Evolutionary conservation across 2,329 filamentous ascomycete species (phyloP).

Genomic region (Calycina marina): DNA sequence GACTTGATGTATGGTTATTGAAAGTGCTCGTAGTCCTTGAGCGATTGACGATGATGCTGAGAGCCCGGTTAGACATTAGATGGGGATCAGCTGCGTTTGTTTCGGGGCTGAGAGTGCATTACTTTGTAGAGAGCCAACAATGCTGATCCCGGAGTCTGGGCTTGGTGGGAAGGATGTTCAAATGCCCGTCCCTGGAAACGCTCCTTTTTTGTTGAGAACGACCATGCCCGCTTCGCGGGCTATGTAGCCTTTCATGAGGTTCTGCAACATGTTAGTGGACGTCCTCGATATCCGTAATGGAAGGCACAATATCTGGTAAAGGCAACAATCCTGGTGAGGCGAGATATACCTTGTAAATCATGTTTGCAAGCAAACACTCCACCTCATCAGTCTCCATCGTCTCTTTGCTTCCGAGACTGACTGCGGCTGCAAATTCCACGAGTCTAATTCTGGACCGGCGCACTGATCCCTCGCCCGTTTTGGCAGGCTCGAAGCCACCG

Average conservation of each 20-base stretch:
- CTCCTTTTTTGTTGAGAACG: conserved; percentile 72
- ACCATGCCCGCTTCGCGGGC: conserved; percentile 79
- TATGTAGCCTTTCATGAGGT: conserved; percentile 89
- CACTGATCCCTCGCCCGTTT: conserved; percentile 45
- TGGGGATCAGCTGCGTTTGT: too few relatives aligned
- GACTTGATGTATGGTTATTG: too few relatives aligned
- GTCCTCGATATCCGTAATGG: background rate
- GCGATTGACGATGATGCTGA: too few relatives aligned
- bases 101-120: too few relatives aligned
- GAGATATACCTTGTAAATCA: conserved; percentile 83
- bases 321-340: conserved; percentile 1
- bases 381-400: conserved; percentile 78
- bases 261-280: conserved; percentile 13
- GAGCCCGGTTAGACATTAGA: too few relatives aligned
- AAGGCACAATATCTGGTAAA: conserved; percentile 1
- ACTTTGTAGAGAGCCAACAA: too few relatives aligned
- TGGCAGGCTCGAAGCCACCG: conserved; percentile 65
- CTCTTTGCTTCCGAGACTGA: conserved; percentile 56
- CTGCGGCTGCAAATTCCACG: conserved; percentile 70
- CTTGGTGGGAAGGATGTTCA: conserved; percentile 26
- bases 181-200: conserved; percentile 80
- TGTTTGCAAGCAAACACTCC: conserved; percentile 85
- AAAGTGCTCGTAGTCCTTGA: too few relatives aligned
- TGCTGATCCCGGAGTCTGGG: too few relatives aligned
- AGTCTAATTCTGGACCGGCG: conserved; percentile 68